Evolutionary conservation across 805 yeast genomes (phyloP).

Genomic region (Zygoascus tannicola): DNA sequence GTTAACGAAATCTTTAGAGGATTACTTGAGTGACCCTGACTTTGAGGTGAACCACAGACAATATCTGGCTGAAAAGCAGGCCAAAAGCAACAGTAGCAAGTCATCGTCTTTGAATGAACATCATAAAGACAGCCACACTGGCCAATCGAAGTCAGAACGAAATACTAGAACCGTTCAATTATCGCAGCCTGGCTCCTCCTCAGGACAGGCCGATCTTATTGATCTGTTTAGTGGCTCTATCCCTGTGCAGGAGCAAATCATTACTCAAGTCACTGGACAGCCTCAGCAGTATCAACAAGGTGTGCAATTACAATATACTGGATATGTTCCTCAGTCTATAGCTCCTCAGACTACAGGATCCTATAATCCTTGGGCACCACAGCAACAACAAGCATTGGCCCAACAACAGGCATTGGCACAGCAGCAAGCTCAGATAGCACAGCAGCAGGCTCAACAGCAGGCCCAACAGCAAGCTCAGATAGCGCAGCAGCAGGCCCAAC

Average conservation of each 20-base stretch:
- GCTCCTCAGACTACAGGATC: neutral
- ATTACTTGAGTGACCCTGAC: constrained; percentile 77
- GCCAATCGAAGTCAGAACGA: neutral
- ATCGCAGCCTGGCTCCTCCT: neutral
- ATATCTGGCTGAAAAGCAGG: constrained; percentile 58
- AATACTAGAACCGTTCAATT: no score
- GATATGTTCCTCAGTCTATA: constrained; percentile 13
- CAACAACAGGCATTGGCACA: constrained; percentile 20
- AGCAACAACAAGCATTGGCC: constrained; percentile 2
- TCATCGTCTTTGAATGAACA: neutral
- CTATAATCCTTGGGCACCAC: constrained; percentile 2
- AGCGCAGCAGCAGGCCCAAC: constrained; percentile 12
- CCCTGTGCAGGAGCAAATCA: constrained; percentile 10
- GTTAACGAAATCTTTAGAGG: constrained; percentile 74
- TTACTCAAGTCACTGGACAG: constrained; percentile 7
- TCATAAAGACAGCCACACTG: constrained; percentile 4
- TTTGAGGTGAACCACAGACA: constrained; percentile 74
- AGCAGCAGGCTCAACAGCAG: constrained; percentile 11
- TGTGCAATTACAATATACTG: constrained; percentile 20
- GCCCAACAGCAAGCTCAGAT: constrained; percentile 17
- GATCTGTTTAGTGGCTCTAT: constrained; percentile 49
- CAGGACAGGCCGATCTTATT: constrained; percentile 43
- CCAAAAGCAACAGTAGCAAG: constrained; percentile 20
- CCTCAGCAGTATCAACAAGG: constrained; percentile 20
- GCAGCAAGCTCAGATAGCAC: constrained; percentile 17